phyloP scores from a whole-genome alignment of 352 stramenopile genomes.

The Pythium folliculosum region DNA sequence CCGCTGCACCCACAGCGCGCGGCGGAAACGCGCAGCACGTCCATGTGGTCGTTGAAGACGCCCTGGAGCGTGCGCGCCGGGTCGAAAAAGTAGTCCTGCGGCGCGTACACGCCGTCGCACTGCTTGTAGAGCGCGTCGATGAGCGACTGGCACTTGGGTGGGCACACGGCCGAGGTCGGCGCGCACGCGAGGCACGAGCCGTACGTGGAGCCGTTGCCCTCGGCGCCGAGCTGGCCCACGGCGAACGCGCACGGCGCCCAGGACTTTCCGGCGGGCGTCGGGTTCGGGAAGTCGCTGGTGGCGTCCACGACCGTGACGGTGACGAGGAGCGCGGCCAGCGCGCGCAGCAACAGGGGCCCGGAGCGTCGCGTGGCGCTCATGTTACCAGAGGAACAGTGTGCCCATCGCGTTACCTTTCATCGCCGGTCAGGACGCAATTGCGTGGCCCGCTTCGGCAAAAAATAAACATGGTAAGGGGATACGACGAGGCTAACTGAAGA shows the following conservation, averaged over 20 bases:
- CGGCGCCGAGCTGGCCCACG: constrained; percentile 43
- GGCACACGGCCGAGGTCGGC: constrained; percentile 53
- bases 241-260: constrained; percentile 63
- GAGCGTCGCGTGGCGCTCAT: no score
- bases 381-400: no score
- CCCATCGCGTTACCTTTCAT: no score
- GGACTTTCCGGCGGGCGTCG: constrained; percentile 54
- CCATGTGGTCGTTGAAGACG: constrained; percentile 69
- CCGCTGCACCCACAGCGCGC: constrained; percentile 60
- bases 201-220: constrained; percentile 65
- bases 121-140: constrained; percentile 67
- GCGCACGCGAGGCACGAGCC: constrained; percentile 65
- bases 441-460: no score
- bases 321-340: constrained; percentile 2
- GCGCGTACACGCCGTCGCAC: constrained; percentile 63
- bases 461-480: no score
- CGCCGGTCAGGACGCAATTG: no score
- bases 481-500: no score
- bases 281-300: constrained; percentile 50
- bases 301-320: constrained; percentile 11
- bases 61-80: constrained; percentile 50
- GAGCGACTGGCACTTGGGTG: constrained; percentile 71
- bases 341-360: constrained; percentile 6
- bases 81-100: constrained; percentile 66
- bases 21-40: constrained; percentile 48